Percentiles rank a stretch among this genome's conserved stretches.
Evolutionary conservation across 768 basidiomycete genomes (phyloP).

Genomic region (Termitomyces eurrhizus): DNA sequence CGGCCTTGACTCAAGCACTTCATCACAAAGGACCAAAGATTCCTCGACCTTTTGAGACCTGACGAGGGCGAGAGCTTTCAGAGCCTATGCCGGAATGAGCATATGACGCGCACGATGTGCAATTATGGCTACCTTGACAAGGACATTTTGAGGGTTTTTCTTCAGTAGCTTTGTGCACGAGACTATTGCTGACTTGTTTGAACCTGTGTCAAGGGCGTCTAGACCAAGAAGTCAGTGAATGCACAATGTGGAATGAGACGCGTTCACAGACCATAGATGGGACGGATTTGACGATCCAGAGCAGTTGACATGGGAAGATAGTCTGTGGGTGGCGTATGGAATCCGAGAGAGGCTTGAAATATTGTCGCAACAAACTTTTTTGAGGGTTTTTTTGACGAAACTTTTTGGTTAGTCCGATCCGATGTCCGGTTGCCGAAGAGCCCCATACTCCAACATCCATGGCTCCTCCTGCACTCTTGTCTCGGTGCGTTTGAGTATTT

Average conservation of each 20-base stretch:
- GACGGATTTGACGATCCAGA: slow-evolving; percentile 79
- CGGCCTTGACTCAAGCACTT: slow-evolving; percentile 70
- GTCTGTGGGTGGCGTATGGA: neutral
- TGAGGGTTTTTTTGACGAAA: neutral
- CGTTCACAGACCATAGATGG: slow-evolving; percentile 66
- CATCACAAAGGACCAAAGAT: slow-evolving; percentile 72
- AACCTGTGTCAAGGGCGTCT: slow-evolving; percentile 86
- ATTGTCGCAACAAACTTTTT: neutral
- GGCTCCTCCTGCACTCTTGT: slow-evolving; percentile 51
- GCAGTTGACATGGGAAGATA: slow-evolving; percentile 47
- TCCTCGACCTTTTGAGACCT: slow-evolving; percentile 87
- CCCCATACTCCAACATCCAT: slow-evolving; percentile 8
- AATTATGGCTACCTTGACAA: slow-evolving; percentile 53
- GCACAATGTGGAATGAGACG: slow-evolving; percentile 2
- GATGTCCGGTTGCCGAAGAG: slow-evolving; percentile 12
- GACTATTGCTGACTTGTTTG: slow-evolving; percentile 83
- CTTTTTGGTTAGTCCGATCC: slow-evolving; percentile 10
- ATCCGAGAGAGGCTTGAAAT: neutral
- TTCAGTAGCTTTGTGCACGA: slow-evolving; percentile 86
- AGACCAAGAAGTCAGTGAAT: slow-evolving; percentile 5
- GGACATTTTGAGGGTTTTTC: slow-evolving; percentile 71
- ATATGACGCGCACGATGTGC: slow-evolving; percentile 11
- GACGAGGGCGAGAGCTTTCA: slow-evolving; percentile 82
- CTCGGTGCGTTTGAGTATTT: slow-evolving; percentile 36
- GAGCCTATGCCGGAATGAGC: slow-evolving; percentile 41